Evolutionary conservation across 2,329 filamentous ascomycete genomes (phyloP).

Genomic region (Arthrobotrys pseudoclavata): DNA sequence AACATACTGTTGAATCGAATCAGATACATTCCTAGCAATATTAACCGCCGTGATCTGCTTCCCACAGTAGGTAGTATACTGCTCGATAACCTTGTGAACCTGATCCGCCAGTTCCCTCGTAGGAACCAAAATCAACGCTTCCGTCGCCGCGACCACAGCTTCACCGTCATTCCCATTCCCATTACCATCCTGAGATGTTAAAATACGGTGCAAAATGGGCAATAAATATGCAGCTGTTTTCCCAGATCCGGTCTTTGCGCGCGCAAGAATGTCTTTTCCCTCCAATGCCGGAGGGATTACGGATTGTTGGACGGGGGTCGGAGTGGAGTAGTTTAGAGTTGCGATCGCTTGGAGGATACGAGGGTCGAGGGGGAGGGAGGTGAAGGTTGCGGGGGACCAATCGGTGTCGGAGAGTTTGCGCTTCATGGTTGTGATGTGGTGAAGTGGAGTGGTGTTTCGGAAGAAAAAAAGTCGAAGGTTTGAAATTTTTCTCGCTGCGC

Average conservation of each 20-base stretch:
- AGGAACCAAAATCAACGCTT: slow-evolving; percentile 90
- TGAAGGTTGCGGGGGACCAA: slow-evolving; percentile 73
- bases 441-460: neutral
- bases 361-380: slow-evolving; percentile 82
- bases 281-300: slow-evolving; percentile 89
- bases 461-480: neutral
- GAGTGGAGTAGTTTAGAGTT: slow-evolving; percentile 84
- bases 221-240: slow-evolving; percentile 97
- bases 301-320: slow-evolving; percentile 88
- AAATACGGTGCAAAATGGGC: slow-evolving; percentile 85
- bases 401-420: slow-evolving; percentile 74
- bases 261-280: slow-evolving; percentile 87
- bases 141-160: slow-evolving; percentile 67
- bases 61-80: slow-evolving; percentile 84
- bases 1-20: slow-evolving; percentile 78
- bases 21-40: slow-evolving; percentile 88
- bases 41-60: slow-evolving; percentile 87
- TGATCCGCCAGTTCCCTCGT: slow-evolving; percentile 95
- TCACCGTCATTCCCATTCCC: neutral
- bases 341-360: slow-evolving; percentile 88
- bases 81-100: slow-evolving; percentile 82
- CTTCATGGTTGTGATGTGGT: slow-evolving; percentile 69
- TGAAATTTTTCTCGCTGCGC: neutral
- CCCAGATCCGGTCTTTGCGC: slow-evolving; percentile 93
- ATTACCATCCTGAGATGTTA: slow-evolving; percentile 77